These are phyloP conservation scores for Triticum turgidum DNA, from an alignment of 176 grass and related monocot species.

Conservation along the genomic window DNA sequence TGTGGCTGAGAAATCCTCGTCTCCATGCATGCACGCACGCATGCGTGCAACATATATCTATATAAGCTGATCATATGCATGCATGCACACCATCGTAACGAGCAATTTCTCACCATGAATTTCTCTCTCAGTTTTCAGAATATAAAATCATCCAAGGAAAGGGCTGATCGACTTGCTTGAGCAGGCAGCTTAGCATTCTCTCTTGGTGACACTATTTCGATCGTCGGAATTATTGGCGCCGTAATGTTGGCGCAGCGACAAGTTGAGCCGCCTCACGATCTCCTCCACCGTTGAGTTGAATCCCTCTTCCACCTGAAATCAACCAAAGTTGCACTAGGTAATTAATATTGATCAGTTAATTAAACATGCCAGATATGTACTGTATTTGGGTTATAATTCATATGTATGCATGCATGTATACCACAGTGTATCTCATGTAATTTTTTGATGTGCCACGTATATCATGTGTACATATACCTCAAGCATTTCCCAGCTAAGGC, in stretches of 20 bases:
- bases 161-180: not conserved
- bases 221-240: not conserved
- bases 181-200: not conserved
- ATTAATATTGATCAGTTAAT: not conserved
- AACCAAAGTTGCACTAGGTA: not conserved
- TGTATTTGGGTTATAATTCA: not conserved
- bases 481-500: too few species aligned
- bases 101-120: slow-evolving; percentile 16
- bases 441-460: not conserved
- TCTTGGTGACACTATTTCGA: not conserved
- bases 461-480: too few species aligned
- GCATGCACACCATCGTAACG: not conserved
- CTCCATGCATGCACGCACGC: not conserved
- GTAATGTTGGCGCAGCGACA: slow-evolving; percentile 31
- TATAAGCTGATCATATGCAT: not conserved
- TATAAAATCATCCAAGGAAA: not conserved
- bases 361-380: not conserved
- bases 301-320: slow-evolving; percentile 49
- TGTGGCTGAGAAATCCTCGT: slow-evolving; percentile 25
- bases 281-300: slow-evolving; percentile 49
- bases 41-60: not conserved
- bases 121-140: not conserved
- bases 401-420: not conserved
- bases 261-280: slow-evolving; percentile 57
- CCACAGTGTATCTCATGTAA: not conserved